Base-by-base conservation (phyloP, 2,329 filamentous ascomycete species). In the Fusarium bulbicola region DNA sequence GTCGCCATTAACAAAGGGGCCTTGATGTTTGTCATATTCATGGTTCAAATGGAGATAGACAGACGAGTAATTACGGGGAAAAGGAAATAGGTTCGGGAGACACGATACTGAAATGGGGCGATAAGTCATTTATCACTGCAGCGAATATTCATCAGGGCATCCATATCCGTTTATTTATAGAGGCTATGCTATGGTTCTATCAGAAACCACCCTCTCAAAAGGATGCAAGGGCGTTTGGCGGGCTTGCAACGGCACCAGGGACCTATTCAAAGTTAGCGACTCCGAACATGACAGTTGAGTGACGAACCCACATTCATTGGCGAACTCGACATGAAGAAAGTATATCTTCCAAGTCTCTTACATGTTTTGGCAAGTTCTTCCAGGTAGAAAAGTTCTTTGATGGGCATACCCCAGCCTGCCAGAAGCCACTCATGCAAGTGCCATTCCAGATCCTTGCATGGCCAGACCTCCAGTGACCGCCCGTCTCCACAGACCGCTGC, bases 391-490 rank as follows among this genome's bases (percentile, higher is more conserved):
- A 80, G 62, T 47, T 85, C 82, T 59, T 79, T 77, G 49, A 84
- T 80, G 0, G 82, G 84, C 75, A 86, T 78, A 1, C 85, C 86
- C 85, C 85, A 87, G 10, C 84, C 84, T 3, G 84, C 83, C n/a
- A 86, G 77, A 3, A 86, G 77, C 72, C 84, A 84, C 59, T 86
- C 85, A 68, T 86, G 65, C 62, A 80, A 36, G 42, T 73, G 70
- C 71, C 68, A 78, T 4, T 76, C 68, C 4, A 24, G 24, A 5
- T 77, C 61, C 6, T 70, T 72, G 21, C 74, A 77, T 0, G 84
- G 83, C 42, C 80, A 72, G 49, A 81, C 80, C 66, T 86, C 85
- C 45, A 86, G 83, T 4, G 79, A 81, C 4, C 81, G 80, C 7
- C 80, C 78, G 65, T 83, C 81, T 14, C 82, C 81, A 30, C 82